These are phyloP conservation scores for Quercus gilva DNA, from an alignment of 306 rosid species.

Conservation along the genomic window DNA sequence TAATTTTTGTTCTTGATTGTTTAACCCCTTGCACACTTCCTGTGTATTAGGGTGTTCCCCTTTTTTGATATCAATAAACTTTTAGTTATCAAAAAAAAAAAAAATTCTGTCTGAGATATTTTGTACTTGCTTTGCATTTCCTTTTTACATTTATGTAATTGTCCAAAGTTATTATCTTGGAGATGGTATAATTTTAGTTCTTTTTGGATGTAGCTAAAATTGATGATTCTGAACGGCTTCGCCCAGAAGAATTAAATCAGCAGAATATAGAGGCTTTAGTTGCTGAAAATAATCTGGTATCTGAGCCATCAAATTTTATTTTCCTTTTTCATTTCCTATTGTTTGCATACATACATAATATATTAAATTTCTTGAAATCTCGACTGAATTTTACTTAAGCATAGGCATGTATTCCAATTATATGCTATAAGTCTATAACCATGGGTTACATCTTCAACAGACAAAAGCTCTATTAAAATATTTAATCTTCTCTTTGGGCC, in stretches of 20 bases:
- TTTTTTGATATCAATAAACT: no score
- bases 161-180: not conserved
- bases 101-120: not conserved
- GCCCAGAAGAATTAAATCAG: slow-evolving; percentile 96
- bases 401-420: not conserved
- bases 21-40: no score
- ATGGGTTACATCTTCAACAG: slow-evolving; percentile 7
- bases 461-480: not conserved
- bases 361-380: not conserved
- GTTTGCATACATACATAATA: not conserved
- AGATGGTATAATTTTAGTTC: not conserved
- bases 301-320: slow-evolving; percentile 8
- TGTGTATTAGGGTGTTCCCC: no score
- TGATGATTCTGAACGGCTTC: slow-evolving; percentile 82
- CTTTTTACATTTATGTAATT: not conserved
- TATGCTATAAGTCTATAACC: not conserved
- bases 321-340: slow-evolving; percentile 13
- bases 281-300: slow-evolving; percentile 94
- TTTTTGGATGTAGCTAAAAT: slow-evolving; percentile 55
- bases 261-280: slow-evolving; percentile 97
- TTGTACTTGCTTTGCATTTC: not conserved
- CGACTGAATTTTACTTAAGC: not conserved
- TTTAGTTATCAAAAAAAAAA: no score
- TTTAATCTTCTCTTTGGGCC: slow-evolving; percentile 2
- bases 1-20: no score